Percentiles rank a stretch among this genome's conserved stretches.
These are phyloP conservation scores for Aspergillus bombycis DNA, from an alignment of 2,329 filamentous ascomycete genomes.

Conservation along the genomic window DNA sequence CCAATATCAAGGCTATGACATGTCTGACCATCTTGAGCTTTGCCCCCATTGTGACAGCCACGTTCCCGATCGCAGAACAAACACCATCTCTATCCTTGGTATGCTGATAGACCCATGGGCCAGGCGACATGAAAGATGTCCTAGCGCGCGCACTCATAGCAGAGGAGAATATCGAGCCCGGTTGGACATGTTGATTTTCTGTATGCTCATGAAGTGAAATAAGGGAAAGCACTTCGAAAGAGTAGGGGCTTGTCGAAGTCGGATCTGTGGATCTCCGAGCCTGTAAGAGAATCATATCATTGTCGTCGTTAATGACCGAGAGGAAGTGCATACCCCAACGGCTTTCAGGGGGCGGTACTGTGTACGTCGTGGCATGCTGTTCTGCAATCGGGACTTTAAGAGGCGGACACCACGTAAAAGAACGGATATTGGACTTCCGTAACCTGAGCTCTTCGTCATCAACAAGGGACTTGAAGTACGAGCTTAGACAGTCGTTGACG, in stretches of 20 bases:
- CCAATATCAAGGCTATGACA: conserved; percentile 17
- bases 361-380: conserved; percentile 1
- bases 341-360: conserved; percentile 20
- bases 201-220: conserved; percentile 20
- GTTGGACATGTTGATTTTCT: conserved; percentile 19
- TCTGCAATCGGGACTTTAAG: conserved; percentile 24
- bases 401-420: conserved; percentile 47
- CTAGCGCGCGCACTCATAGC: conserved; percentile 29
- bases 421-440: conserved; percentile 40
- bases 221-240: conserved; percentile 31
- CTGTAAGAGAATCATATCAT: conserved; percentile 39
- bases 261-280: conserved; percentile 19
- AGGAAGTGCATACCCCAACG: conserved; percentile 43
- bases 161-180: conserved; percentile 35
- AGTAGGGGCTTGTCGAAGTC: conserved; percentile 17
- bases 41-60: conserved; percentile 34
- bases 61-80: conserved; percentile 25
- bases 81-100: background rate
- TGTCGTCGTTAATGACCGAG: conserved; percentile 42
- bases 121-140: conserved; percentile 34
- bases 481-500: conserved; percentile 54
- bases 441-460: conserved; percentile 26
- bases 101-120: conserved; percentile 33
- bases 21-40: conserved; percentile 33
- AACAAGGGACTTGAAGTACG: conserved; percentile 39